Base-by-base conservation (phyloP, 768 basidiomycete genomes). In the Cystofilobasidium capitatum region DNA sequence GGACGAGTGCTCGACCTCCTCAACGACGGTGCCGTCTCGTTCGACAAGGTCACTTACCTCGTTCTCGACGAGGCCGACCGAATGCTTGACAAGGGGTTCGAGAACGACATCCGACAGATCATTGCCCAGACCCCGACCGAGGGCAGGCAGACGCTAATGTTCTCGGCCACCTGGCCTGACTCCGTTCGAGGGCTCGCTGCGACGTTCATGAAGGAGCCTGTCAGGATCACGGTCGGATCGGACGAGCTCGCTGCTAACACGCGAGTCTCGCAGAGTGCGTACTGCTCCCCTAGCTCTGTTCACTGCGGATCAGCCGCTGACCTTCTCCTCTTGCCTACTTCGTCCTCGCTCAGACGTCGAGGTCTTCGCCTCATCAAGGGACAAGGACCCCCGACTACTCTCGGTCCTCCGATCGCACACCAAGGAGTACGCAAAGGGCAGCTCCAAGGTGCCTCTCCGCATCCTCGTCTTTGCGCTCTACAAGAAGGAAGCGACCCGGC, bases 121-220 rank as follows among this genome's bases (percentile, higher is more conserved):
- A 92, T 98, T 70, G 85, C 83, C 10, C 80, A 82, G 65, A 85
- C 78, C 42, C 62, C 68, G 22, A 44, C 45, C 17, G 47, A n/a
- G 16, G 36, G 45, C 47, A 22, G 68, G 16, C 68, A 69, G 44
- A 69, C 68, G 17, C 63, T 69, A 47, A 69, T 69, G 68, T 69
- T 98, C 80, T 96, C 91, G 61, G 96, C 96, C 12, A 99, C 96
- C 10, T 99, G 96, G 96, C 96, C 96, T 0, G 91, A 94, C 73
- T 85, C 88, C 14, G 93, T 99, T 29, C 83, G 93, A 62, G 81
- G 88, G 67, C 81, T 99, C 42, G 96, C 96, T 0, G 82, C 84
- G 72, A 86, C 91, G 13, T 98, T 98, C 80, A 87, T 88, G 76
- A 82, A 82, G 47, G 78, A 88, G 66, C 91, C 94, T 5, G 82